Base-by-base conservation (phyloP, 352 stramenopile species). In the Pseudoperonospora humuli region DNA sequence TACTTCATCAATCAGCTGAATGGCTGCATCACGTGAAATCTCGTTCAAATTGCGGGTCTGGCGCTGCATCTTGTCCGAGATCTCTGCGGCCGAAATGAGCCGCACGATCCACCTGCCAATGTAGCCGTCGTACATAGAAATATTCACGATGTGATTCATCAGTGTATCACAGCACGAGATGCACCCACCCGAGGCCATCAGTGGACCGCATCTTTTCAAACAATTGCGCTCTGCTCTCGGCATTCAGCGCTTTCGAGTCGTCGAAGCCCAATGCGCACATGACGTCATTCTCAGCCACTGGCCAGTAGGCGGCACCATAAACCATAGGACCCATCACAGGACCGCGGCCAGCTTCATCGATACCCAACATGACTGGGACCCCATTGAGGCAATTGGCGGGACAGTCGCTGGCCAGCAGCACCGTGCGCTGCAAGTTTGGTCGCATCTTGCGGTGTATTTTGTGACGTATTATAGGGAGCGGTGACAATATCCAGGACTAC, bases 311-410 rank as follows among this genome's bases (percentile, higher is more conserved):
- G 5, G 79, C 76, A 21, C 78, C 89, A 58, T 97, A 98, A 3
- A 96, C 88, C 91, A 98, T 97, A 8, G 92, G 90, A 10, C 94
- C 94, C 45, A 98, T 82, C 3, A 97, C 91, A 0, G 84, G 90
- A 10, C 94, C 94, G 23, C 94, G 73, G 1, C 94, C 94, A 2
- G 94, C 94, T 45, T 98, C 94, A 34, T 98, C 94, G 44, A 98
- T 97, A 31, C 92, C 94, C 13, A 98, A 57, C 62, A 95, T 95
- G 34, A 95, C 86, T 0, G 82, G 67, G 20, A 72, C 62, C 5
- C 67, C 75, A 39, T 75, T 45, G n/a, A 83, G 53, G 41, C 80
- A 93, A 42, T 39, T 67, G 18, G 45, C 20, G 1, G 82, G 84
- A 25, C 77, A 72, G 15, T 76, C 67, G 51, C 74, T 88, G 19